phyloP scores from a whole-genome alignment of 2,329 filamentous ascomycete species.

The Penicillium griseofulvum region DNA sequence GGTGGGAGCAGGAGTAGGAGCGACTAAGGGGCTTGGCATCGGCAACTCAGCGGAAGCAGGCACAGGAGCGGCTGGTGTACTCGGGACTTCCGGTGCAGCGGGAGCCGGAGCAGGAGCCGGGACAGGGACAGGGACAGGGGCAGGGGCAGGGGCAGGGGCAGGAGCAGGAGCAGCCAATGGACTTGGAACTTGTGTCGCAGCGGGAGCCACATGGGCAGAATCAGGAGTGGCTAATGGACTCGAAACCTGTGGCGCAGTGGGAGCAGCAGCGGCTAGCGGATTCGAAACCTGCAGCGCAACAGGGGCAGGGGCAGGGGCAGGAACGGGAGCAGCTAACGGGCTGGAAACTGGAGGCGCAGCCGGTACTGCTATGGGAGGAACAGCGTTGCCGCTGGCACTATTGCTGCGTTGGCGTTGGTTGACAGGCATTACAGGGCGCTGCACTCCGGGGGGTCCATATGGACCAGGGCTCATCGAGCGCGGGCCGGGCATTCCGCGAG shows the following conservation, averaged over 20 bases:
- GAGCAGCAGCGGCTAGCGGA: constrained; percentile 7
- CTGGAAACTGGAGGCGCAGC: constrained; percentile 25
- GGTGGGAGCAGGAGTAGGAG: constrained; percentile 34
- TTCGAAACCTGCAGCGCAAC: constrained; percentile 18
- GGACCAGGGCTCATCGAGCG: constrained; percentile 43
- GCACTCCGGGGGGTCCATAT: constrained; percentile 43
- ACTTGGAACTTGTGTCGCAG: constrained; percentile 12
- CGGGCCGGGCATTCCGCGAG: constrained; percentile 34
- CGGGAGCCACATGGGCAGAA: constrained; percentile 20
- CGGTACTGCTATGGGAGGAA: constrained; percentile 20
- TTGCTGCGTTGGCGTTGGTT: constrained; percentile 45
- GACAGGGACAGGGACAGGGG: constrained; percentile 18
- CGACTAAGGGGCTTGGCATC: constrained; percentile 30
- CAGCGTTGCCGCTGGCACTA: constrained; percentile 40
- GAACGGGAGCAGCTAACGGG: constrained; percentile 26
- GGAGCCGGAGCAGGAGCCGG: too few species aligned
- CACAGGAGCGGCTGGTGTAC: neutral
- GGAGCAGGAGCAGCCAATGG: neutral
- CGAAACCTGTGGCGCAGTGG: constrained; percentile 19
- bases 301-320: neutral
- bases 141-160: constrained; percentile 30
- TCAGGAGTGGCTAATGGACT: constrained; percentile 30
- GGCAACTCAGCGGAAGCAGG: constrained; percentile 6
- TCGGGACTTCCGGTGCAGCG: neutral
- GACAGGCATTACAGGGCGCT: constrained; percentile 40